phyloP scores from a whole-genome alignment of 257 asterid species.

The Plantago ovata region DNA sequence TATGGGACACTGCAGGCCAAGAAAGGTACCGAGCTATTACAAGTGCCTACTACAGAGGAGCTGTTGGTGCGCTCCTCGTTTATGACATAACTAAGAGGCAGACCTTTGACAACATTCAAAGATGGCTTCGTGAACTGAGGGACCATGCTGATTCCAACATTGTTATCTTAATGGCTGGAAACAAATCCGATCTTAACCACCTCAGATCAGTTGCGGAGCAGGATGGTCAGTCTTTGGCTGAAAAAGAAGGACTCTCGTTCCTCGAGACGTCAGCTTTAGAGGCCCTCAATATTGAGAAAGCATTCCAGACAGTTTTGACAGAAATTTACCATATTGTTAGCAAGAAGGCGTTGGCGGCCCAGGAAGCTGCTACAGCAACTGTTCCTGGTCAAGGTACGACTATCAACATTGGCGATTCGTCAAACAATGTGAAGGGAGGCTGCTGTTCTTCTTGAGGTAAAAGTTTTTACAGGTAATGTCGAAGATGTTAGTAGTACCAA shows the following conservation, averaged over 20 bases:
- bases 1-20: constrained; percentile 19
- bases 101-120: constrained; percentile 16
- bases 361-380: constrained; percentile 11
- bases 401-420: constrained; percentile 10
- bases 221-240: constrained; percentile 17
- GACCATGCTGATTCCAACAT: constrained; percentile 17
- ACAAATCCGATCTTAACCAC: constrained; percentile 14
- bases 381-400: constrained; percentile 17
- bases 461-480: neutral
- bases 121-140: constrained; percentile 18
- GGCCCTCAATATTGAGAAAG: constrained; percentile 14
- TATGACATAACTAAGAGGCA: constrained; percentile 15
- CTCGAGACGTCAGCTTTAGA: constrained; percentile 15
- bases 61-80: constrained; percentile 17
- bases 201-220: constrained; percentile 16
- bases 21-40: constrained; percentile 17
- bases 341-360: constrained; percentile 18
- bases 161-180: constrained; percentile 14
- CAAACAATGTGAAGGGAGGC: constrained; percentile 1
- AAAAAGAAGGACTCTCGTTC: constrained; percentile 18
- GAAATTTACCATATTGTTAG: constrained; percentile 14
- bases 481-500: neutral
- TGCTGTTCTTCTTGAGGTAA: constrained; percentile 14
- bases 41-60: constrained; percentile 18
- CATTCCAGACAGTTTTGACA: constrained; percentile 13